These are phyloP conservation scores for Boletus rufocinnamomeus DNA, from an alignment of 768 basidiomycete species.

Conservation along the genomic window DNA sequence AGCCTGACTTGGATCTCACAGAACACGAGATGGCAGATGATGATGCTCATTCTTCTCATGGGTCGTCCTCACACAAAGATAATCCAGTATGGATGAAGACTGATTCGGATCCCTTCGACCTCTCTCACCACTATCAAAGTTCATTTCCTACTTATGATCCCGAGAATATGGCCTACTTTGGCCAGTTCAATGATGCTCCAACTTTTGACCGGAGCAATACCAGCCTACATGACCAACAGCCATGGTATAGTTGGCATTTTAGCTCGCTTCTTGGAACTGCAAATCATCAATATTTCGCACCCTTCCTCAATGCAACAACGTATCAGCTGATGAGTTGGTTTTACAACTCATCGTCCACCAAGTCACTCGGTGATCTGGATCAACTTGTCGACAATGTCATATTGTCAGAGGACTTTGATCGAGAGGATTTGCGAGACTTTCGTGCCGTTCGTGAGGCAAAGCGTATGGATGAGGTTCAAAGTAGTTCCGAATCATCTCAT, in stretches of 20 bases:
- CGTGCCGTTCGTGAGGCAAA: background rate
- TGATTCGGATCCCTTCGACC: background rate
- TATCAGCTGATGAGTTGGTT: too few species aligned
- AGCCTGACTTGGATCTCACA: background rate
- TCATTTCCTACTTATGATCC: too few species aligned
- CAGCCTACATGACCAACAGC: too few species aligned
- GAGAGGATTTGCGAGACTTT: conserved; percentile 9
- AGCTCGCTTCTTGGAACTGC: background rate
- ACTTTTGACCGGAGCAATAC: too few species aligned
- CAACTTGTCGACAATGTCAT: too few species aligned
- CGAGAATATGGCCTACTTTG: too few species aligned
- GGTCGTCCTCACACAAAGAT: background rate
- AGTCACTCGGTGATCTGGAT: too few species aligned
- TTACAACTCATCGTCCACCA: too few species aligned
- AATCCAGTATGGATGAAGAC: background rate
- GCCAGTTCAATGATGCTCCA: too few species aligned
- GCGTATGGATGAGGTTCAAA: background rate
- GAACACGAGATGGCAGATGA: too few species aligned
- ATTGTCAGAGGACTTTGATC: conserved; percentile 13
- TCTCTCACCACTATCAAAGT: background rate
- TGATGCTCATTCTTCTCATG: too few species aligned
- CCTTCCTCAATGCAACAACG: too few species aligned
- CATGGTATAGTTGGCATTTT: background rate
- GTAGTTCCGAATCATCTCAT: background rate
- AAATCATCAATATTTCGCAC: background rate